Evolutionary conservation across 129 eudicot genomes (phyloP).

Genomic region (Saposhnikovia divaricata): DNA sequence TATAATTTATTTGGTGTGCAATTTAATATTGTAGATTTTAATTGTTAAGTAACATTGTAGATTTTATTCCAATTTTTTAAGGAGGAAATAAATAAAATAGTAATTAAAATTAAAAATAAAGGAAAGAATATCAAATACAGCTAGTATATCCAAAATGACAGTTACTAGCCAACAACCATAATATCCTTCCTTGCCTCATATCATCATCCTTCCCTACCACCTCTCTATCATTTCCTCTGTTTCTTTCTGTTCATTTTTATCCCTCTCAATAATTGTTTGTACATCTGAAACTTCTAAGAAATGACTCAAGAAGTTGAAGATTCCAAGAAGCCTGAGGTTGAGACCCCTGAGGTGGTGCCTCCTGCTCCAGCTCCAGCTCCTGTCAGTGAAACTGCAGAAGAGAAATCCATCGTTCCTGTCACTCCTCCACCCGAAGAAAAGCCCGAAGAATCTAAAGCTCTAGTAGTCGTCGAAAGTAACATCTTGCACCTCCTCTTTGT

Average conservation of each 20-base stretch:
- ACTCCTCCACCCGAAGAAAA: conserved; percentile 38
- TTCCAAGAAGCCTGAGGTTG: conserved; percentile 37
- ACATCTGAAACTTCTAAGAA: neutral
- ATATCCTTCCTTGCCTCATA: conserved; percentile 1
- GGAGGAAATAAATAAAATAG: too few relatives aligned
- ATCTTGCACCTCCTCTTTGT: neutral
- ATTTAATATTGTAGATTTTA: neutral
- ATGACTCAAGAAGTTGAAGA: conserved; percentile 60
- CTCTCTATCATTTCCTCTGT: neutral
- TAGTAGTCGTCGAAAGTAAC: conserved; percentile 57
- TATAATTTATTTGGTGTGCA: too few relatives aligned
- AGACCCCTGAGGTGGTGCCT: conserved; percentile 34
- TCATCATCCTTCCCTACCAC: neutral
- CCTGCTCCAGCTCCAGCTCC: conserved; percentile 15
- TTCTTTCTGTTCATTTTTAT: neutral
- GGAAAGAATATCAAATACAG: conserved; percentile 3
- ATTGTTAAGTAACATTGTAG: too few relatives aligned
- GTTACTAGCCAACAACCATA: conserved; percentile 30
- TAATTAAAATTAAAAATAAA: too few relatives aligned
- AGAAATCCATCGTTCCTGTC: conserved; percentile 46
- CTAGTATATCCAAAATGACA: conserved; percentile 18
- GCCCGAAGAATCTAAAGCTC: conserved; percentile 60
- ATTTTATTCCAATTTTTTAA: too few relatives aligned
- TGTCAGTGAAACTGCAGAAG: conserved; percentile 35
- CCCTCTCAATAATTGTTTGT: neutral